Conservation (phyloP, 805 yeast species). For the Starmera dryadoides region DNA sequence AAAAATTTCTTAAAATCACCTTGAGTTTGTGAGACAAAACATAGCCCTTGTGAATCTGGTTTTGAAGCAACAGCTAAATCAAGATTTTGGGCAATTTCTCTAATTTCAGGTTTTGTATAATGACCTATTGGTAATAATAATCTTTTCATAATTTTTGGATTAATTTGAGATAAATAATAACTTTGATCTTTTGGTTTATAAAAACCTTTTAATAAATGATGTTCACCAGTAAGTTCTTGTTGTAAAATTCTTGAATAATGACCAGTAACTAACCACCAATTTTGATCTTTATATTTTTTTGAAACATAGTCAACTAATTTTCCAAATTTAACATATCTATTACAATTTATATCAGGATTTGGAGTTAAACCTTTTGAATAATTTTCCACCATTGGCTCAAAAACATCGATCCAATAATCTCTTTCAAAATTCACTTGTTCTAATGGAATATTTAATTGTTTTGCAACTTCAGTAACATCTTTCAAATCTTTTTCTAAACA, state of each 20-base stretch:
- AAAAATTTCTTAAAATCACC: slow-evolving; percentile 66
- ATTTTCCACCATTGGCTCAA: slow-evolving; percentile 80
- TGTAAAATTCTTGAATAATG: slow-evolving; percentile 59
- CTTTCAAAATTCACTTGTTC: slow-evolving; percentile 77
- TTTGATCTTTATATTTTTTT: slow-evolving; percentile 23
- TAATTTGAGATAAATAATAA: slow-evolving; percentile 73
- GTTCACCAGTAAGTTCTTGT: slow-evolving; percentile 22
- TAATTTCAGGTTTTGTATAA: slow-evolving; percentile 63
- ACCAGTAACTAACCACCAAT: slow-evolving; percentile 89
- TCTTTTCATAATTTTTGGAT: slow-evolving; percentile 34
- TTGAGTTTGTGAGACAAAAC: slow-evolving; percentile 68
- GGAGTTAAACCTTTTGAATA: slow-evolving; percentile 79
- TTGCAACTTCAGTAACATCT: slow-evolving; percentile 64
- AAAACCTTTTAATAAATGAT: slow-evolving; percentile 49
- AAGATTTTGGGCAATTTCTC: slow-evolving; percentile 53
- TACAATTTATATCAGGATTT: slow-evolving; percentile 91
- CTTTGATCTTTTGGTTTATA: slow-evolving; percentile 78
- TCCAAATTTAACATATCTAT: slow-evolving; percentile 83
- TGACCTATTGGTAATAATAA: slow-evolving; percentile 80
- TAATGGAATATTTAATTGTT: slow-evolving; percentile 56
- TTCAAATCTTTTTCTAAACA: slow-evolving; percentile 89
- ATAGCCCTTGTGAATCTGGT: slow-evolving; percentile 91
- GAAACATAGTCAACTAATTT: slow-evolving; percentile 51
- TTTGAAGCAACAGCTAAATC: slow-evolving; percentile 61
- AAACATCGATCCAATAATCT: slow-evolving; percentile 91